Evolutionary conservation across 306 rosid genomes (phyloP), one percentile per base, ranked within the genome.

Genomic region (Biancaea sappan): DNA sequence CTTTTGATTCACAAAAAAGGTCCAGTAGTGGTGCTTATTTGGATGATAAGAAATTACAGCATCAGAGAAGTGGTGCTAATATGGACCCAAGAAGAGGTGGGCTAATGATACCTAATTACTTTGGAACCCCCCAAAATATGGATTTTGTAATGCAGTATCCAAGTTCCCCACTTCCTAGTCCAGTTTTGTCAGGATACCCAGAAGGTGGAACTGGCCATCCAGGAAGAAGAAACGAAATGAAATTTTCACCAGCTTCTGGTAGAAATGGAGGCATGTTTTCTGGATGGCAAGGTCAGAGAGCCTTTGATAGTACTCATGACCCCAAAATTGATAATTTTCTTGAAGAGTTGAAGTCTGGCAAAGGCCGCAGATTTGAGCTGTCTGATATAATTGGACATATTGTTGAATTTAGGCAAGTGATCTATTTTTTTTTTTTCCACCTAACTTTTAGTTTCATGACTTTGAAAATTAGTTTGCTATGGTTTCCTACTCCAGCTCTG

Each of bases 361-460:
- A 82, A 76, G 84, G 84, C 63, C 84, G 84, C 57, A 85, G 88
- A 82, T 82, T 85, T 79, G 88, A 85, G 84, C 78, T 85, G 32
- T 81, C 88, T 60, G 88, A 85, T 79, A 82, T 85, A 25, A 82
- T 61, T 66, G 88, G 88, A 40, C 82, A 82, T 58, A 76, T 85
- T 48, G 84, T 85, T 75, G 84, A 85, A 41, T 82, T 85, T 61
- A 85, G 88, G 88, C 59, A 76, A 82, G 86, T 82, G 64, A 21
- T 70, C 48, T 59, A 64, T 8, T 57, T 41, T 50, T 60, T 16
- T 18, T 73, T 22, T 73, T 78, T 71, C 73, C 43, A 43, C 40
- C 51, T 34, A 37, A 37, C 2, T 19, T 34, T 19, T 37, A 4
- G 21, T 35, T 62, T 62, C 16, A 4, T 35, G 29, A 24, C 66